These are phyloP conservation scores for Nitzschia sp. DNA, from an alignment of 108 stramenopile genomes.

Conservation along the genomic window DNA sequence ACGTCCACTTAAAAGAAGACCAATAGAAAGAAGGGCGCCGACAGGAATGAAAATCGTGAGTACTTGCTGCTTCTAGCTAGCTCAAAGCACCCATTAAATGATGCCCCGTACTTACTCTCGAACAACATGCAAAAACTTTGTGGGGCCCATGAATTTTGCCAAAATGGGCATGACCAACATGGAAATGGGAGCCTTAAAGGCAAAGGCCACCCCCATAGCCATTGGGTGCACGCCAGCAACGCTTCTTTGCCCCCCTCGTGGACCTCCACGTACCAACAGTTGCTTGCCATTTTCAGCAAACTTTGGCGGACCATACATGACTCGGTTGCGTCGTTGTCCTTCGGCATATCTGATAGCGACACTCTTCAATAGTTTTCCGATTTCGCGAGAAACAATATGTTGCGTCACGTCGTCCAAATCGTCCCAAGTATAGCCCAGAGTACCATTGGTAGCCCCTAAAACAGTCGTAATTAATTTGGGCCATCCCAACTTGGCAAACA, in stretches of 20 bases:
- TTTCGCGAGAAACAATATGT: conserved; percentile 13
- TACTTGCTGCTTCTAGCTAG: no score
- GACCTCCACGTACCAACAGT: not conserved
- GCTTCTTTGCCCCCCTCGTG: not conserved
- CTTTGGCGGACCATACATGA: no score
- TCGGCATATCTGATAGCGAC: conserved; percentile 1
- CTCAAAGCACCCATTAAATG: no score
- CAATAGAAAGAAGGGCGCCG: conserved; percentile 7
- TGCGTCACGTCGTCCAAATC: conserved; percentile 14
- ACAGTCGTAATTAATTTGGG: conserved; percentile 53
- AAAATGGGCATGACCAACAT: conserved; percentile 75
- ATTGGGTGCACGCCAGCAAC: not conserved
- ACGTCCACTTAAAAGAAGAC: conserved; percentile 45
- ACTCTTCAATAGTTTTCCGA: not conserved
- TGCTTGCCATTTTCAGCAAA: not conserved
- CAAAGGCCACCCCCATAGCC: conserved; percentile 32
- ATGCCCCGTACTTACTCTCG: conserved; percentile 47
- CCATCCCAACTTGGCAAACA: conserved; percentile 61
- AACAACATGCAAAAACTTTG: conserved; percentile 69
- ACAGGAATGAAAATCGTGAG: not conserved
- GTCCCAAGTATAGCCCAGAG: conserved; percentile 23
- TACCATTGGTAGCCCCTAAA: conserved; percentile 28
- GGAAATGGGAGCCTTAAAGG: conserved; percentile 79
- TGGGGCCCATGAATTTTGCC: conserved; percentile 6
- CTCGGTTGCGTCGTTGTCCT: not conserved